These are phyloP conservation scores for Paramecium sonneborni DNA, from an alignment of 73 alveolate genomes.

Conservation along the genomic window DNA sequence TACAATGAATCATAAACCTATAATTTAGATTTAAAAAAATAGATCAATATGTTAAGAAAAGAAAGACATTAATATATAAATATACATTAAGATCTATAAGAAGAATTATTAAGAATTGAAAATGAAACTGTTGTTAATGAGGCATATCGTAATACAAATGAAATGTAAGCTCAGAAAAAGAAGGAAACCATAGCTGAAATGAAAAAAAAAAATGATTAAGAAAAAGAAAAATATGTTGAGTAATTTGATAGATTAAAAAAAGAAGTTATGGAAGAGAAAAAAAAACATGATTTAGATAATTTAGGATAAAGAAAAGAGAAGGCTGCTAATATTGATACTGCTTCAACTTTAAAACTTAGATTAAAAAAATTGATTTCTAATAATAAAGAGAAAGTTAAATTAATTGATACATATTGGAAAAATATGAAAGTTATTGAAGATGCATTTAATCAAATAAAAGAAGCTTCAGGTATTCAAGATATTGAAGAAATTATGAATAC, in stretches of 20 bases:
- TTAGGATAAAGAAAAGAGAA: conserved; percentile 73
- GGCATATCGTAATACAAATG: conserved; percentile 69
- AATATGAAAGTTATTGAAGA: conserved; percentile 86
- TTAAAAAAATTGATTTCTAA: conserved; percentile 71
- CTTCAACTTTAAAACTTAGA: conserved; percentile 70
- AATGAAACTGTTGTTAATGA: conserved; percentile 62
- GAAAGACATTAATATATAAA: conserved; percentile 71
- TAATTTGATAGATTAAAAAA: conserved; percentile 73
- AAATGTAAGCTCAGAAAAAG: conserved; percentile 69
- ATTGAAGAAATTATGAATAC: conserved; percentile 87
- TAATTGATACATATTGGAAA: conserved; percentile 77
- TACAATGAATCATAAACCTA: conserved; percentile 81
- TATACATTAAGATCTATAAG: conserved; percentile 61
- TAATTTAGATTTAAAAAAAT: conserved; percentile 71
- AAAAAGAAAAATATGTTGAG: conserved; percentile 79
- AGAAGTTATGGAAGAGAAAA: conserved; percentile 78
- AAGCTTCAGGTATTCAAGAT: conserved; percentile 84
- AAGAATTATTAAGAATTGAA: conserved; percentile 62
- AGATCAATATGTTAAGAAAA: conserved; percentile 84
- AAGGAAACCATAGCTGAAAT: conserved; percentile 75
- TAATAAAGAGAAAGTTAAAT: conserved; percentile 85
- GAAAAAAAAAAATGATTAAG: conserved; percentile 82
- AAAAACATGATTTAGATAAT: conserved; percentile 68
- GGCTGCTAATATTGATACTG: conserved; percentile 70
- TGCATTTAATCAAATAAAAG: conserved; percentile 79